Evolutionary conservation across 306 rosid species (phyloP).

Genomic region (Vigna unguiculata): DNA sequence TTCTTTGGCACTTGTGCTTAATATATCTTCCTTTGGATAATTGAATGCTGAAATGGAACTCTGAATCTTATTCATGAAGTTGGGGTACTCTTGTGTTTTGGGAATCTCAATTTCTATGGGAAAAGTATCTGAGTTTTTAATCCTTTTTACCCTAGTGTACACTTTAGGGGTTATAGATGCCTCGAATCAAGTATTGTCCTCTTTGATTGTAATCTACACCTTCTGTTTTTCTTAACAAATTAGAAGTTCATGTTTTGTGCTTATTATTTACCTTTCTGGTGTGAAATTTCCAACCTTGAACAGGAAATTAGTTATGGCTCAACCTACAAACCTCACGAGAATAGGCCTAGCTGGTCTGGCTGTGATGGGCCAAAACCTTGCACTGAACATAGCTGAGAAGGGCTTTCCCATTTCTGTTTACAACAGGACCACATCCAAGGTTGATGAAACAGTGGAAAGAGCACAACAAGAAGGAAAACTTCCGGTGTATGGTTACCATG

Average conservation of each 20-base stretch:
- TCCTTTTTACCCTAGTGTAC: background rate
- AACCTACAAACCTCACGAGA: constrained; percentile 56
- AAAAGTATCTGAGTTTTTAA: background rate
- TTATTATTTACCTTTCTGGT: constrained; percentile 9
- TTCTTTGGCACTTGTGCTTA: constrained; percentile 14
- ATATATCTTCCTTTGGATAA: background rate
- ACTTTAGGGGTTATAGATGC: background rate
- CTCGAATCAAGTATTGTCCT: constrained; percentile 2
- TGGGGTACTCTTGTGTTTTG: constrained; percentile 3
- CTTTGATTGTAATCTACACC: constrained; percentile 16
- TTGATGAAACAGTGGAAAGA: constrained; percentile 79
- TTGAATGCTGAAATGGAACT: background rate
- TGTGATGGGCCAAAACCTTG: constrained; percentile 89
- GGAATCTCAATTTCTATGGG: background rate
- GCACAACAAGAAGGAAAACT: constrained; percentile 78
- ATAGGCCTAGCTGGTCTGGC: constrained; percentile 87
- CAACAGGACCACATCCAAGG: constrained; percentile 80
- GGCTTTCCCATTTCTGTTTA: constrained; percentile 87
- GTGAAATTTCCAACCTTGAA: constrained; percentile 19
- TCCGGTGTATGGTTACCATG: constrained; percentile 81
- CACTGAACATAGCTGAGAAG: constrained; percentile 83
- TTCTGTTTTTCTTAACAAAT: constrained; percentile 2
- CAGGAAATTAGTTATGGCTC: constrained; percentile 68
- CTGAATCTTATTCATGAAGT: background rate
- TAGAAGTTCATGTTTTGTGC: background rate